Evolutionary conservation across 2,329 filamentous ascomycete species (phyloP).

Genomic region (Pseudogymnoascus pannorum): DNA sequence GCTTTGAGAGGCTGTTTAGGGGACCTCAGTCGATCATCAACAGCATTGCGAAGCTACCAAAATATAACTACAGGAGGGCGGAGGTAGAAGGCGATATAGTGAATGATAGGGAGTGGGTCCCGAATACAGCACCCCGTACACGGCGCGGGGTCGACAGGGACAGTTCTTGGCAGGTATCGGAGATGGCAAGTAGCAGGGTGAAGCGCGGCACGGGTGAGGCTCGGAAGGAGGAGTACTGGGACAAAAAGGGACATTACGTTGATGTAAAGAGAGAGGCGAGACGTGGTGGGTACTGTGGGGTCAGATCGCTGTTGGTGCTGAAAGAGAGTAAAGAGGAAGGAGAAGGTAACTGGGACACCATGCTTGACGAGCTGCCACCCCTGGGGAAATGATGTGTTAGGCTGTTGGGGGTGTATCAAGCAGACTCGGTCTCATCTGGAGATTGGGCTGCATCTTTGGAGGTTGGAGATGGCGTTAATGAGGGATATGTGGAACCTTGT

Average conservation of each 20-base stretch:
- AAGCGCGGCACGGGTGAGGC: constrained; percentile 6
- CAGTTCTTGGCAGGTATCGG: constrained; percentile 24
- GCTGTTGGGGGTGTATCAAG: not conserved
- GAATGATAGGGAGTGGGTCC: constrained; percentile 44
- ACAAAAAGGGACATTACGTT: constrained; percentile 31
- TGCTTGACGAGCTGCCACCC: constrained; percentile 23
- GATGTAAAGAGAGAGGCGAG: constrained; percentile 38
- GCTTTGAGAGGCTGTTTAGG: constrained; percentile 59
- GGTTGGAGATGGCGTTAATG: not conserved
- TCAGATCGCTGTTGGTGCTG: constrained; percentile 44
- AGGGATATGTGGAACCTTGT: not conserved
- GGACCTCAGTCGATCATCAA: constrained; percentile 53
- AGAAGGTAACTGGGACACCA: constrained; percentile 29
- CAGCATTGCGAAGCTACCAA: constrained; percentile 47
- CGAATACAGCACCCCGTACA: not conserved
- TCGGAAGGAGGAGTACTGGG: constrained; percentile 19
- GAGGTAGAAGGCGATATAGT: constrained; percentile 52
- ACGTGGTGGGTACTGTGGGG: constrained; percentile 49
- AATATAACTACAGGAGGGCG: constrained; percentile 50
- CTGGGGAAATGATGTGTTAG: constrained; percentile 13
- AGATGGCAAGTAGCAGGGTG: constrained; percentile 9
- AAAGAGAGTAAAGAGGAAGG: constrained; percentile 28
- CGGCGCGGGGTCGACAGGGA: constrained; percentile 19
- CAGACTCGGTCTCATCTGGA: not conserved
- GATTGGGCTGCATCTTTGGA: not conserved